These are phyloP conservation scores for Ophiostoma himal-ulmi DNA, from an alignment of 2,329 filamentous ascomycete species.

Conservation along the genomic window DNA sequence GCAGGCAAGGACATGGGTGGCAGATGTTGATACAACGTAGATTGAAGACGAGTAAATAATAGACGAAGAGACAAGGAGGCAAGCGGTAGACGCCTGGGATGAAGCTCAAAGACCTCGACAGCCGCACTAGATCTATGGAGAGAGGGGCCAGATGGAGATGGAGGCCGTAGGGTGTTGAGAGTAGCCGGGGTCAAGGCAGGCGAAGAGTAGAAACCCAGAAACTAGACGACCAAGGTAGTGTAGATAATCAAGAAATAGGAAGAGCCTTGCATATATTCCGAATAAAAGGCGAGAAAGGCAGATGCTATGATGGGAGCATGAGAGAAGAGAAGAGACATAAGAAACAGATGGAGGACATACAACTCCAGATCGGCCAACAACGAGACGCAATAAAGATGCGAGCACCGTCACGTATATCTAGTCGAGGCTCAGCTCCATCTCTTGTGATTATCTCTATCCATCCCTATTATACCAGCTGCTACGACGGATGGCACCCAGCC, in stretches of 20 bases:
- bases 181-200: neutral
- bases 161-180: neutral
- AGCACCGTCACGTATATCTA: neutral
- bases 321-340: neutral
- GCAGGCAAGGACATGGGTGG: neutral
- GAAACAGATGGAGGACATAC: neutral
- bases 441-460: neutral
- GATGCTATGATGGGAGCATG: too few species aligned
- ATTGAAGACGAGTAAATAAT: neutral
- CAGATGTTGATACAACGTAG: neutral
- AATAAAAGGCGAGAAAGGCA: too few species aligned
- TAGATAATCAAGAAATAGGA: too few species aligned
- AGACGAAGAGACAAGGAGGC: neutral
- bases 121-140: conserved; percentile 10
- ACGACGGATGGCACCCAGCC: neutral
- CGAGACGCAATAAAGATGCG: neutral
- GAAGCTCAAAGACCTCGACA: neutral
- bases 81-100: neutral
- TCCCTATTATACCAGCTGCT: neutral
- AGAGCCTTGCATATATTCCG: too few species aligned
- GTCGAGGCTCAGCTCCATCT: neutral
- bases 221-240: neutral
- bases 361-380: neutral
- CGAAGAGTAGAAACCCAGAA: neutral
- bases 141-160: conserved; percentile 1